These are phyloP conservation scores for Cyclostephanos tholiformis DNA, from an alignment of 108 stramenopile species.

Conservation along the genomic window DNA sequence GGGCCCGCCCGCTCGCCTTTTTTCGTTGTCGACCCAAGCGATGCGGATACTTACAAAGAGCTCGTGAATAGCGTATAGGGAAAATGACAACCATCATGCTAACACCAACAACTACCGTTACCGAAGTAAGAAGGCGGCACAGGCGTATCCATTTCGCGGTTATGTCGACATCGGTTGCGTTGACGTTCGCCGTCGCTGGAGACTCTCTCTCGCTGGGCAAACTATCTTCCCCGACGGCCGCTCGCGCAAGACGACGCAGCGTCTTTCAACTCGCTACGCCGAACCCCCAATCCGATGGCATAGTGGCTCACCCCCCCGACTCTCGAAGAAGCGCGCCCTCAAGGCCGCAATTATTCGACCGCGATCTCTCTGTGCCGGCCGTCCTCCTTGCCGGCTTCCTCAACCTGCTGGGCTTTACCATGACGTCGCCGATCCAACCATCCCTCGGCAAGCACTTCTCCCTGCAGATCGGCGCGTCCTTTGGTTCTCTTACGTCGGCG, in stretches of 20 bases:
- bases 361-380: constrained; percentile 51
- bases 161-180: background rate
- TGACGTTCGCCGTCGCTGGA: constrained; percentile 3
- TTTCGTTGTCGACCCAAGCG: no score
- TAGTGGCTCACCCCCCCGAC: background rate
- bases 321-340: background rate
- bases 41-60: no score
- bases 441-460: constrained; percentile 74
- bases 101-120: no score
- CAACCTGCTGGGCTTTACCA: constrained; percentile 82
- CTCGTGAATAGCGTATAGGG: no score
- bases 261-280: background rate
- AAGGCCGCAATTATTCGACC: constrained; percentile 3
- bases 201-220: constrained; percentile 1
- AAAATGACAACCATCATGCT: no score
- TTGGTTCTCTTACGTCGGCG: constrained; percentile 74
- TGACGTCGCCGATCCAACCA: constrained; percentile 79
- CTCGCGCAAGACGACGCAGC: background rate
- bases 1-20: no score
- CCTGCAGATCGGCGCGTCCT: constrained; percentile 67
- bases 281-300: background rate
- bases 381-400: constrained; percentile 66
- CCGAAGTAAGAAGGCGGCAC: no score
- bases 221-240: background rate
- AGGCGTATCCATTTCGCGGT: no score